A percentile compares a stretch with the other conserved stretches of the same genome.
Evolutionary conservation across 2,329 filamentous ascomycete species (phyloP).

Genomic region (Septoria linicola): DNA sequence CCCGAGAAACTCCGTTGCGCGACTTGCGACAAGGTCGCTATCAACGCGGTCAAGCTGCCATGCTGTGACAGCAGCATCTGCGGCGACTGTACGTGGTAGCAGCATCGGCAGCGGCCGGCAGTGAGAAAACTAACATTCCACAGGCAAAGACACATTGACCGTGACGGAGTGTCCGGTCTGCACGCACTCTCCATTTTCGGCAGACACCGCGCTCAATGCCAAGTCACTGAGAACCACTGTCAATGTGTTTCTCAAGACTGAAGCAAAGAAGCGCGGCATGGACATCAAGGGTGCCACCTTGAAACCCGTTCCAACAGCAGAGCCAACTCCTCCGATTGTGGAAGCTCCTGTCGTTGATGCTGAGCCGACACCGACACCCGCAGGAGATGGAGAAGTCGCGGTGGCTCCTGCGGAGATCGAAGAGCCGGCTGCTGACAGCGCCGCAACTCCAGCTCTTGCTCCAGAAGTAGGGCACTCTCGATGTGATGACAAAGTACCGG

Average conservation of each 20-base stretch:
- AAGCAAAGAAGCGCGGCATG: constrained; percentile 64
- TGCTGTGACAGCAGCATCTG: constrained; percentile 97
- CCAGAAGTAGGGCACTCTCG: constrained; percentile 15
- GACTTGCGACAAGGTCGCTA: constrained; percentile 83
- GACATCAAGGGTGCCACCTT: constrained; percentile 24
- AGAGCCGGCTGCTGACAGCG: constrained; percentile 6
- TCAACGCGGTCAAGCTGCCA: constrained; percentile 86
- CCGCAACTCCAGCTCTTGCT: constrained; percentile 8
- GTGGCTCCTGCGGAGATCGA: constrained; percentile 12
- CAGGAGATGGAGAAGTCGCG: constrained; percentile 14
- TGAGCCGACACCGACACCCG: constrained; percentile 9
- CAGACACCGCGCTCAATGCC: constrained; percentile 82
- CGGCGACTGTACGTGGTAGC: constrained; percentile 69
- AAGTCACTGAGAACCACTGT: constrained; percentile 91
- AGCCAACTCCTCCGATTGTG: constrained; percentile 16
- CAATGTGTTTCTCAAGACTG: constrained; percentile 83
- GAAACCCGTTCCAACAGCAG: constrained; percentile 23
- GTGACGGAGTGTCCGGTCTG: constrained; percentile 72
- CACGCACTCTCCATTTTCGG: constrained; percentile 83
- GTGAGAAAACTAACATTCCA: constrained; percentile 9
- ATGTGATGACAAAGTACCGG: background rate
- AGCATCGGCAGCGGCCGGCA: constrained; percentile 24
- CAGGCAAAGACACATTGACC: constrained; percentile 69
- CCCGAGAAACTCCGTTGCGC: constrained; percentile 96
- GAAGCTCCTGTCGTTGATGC: constrained; percentile 9